Conservation (phyloP, 257 asterid genomes). For the Nicotiana tabacum region DNA sequence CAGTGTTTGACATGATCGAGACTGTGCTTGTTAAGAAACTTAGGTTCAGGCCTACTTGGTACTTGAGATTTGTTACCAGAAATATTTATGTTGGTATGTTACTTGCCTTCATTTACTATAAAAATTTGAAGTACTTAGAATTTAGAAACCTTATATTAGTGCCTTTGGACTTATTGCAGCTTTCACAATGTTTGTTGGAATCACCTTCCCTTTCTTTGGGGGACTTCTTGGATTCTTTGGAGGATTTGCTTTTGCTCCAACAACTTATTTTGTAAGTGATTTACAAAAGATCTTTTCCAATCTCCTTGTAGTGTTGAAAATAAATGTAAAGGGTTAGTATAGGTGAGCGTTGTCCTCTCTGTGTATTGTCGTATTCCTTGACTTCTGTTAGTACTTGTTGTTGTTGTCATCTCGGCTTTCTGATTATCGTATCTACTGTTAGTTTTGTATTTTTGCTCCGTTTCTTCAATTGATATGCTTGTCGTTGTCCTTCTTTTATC, state of each 20-base stretch:
- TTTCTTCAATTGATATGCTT: no score
- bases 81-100: conserved; percentile 38
- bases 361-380: no score
- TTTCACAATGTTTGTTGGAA: conserved; percentile 77
- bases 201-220: conserved; percentile 89
- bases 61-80: conserved; percentile 26
- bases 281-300: background rate
- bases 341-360: no score
- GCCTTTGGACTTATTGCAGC: conserved; percentile 33
- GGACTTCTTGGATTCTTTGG: conserved; percentile 91
- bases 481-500: no score
- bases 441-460: no score
- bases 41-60: conserved; percentile 25
- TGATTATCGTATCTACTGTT: no score
- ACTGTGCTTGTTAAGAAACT: conserved; percentile 32
- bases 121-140: background rate
- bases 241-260: conserved; percentile 94
- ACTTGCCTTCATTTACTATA: background rate
- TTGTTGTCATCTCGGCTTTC: no score
- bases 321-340: no score
- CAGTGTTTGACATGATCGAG: conserved; percentile 46
- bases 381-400: no score
- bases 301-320: background rate
- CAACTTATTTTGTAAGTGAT: conserved; percentile 79
- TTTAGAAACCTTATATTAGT: background rate